Conservation (phyloP, 2,329 filamentous ascomycete species). For the Malbranchea zuffiana region DNA sequence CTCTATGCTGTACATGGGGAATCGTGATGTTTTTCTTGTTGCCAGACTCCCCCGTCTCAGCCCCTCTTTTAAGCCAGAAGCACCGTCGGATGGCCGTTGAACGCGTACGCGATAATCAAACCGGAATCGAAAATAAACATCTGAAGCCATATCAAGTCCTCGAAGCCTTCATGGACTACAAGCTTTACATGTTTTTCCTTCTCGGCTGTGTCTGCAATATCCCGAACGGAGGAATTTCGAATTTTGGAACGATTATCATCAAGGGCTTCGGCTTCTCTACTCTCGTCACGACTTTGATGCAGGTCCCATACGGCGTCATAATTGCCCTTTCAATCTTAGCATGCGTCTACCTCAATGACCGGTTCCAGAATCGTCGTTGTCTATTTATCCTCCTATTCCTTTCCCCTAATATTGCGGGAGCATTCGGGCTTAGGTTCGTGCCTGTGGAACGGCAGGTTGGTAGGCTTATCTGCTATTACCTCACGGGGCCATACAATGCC, state of each 20-base stretch:
- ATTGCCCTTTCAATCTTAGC: slow-evolving; percentile 42
- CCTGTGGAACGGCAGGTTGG: slow-evolving; percentile 40
- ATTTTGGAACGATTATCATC: slow-evolving; percentile 50
- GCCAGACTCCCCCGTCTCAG: slow-evolving; percentile 48
- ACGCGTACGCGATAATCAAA: slow-evolving; percentile 47
- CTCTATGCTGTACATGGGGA: slow-evolving; percentile 50
- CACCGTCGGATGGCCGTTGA: slow-evolving; percentile 48
- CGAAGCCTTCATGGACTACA: slow-evolving; percentile 48
- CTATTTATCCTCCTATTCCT: slow-evolving; percentile 47
- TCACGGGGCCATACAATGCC: slow-evolving; percentile 46
- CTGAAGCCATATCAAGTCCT: slow-evolving; percentile 45
- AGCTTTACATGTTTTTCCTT: slow-evolving; percentile 48
- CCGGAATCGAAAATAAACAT: slow-evolving; percentile 47
- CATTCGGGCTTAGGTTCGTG: slow-evolving; percentile 48
- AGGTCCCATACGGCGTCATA: slow-evolving; percentile 42
- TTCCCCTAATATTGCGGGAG: slow-evolving; percentile 48
- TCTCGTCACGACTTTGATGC: slow-evolving; percentile 44
- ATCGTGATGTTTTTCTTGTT: slow-evolving; percentile 47
- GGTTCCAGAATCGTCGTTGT: slow-evolving; percentile 40
- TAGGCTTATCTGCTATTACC: slow-evolving; percentile 43
- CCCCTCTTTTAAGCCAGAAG: slow-evolving; percentile 40
- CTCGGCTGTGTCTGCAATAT: slow-evolving; percentile 42
- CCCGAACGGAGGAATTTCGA: slow-evolving; percentile 48
- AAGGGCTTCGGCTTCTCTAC: slow-evolving; percentile 47
- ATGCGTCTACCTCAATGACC: slow-evolving; percentile 41